Evolutionary conservation across 495 filamentous ascomycete species (phyloP), one percentile per base, ranked within the genome.

Genomic region (Xylaria venustula): DNA sequence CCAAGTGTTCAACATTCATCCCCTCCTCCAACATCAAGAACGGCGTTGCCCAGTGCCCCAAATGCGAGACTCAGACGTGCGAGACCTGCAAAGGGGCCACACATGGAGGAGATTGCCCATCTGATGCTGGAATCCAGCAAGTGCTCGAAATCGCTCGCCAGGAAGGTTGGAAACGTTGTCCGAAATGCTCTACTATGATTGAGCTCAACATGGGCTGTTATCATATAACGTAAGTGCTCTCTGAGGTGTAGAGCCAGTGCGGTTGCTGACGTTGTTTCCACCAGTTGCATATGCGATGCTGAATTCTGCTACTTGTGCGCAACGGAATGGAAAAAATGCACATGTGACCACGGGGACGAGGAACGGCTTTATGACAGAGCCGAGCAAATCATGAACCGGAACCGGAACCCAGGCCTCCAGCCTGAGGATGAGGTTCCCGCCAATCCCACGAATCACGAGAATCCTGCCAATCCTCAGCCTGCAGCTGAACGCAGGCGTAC

Each of bases 161-260:
- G 49, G 81, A 88, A 58, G 85, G 86, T 23, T 91, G 88, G 84
- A 87, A 90, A 64, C 80, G 85, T 26, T 94, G 91, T 67, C 85
- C 84, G 67, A 85, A 81, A 58, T 93, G 90, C 74, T 83, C 77
- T 48, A 76, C 84, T 6, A 81, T 88, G 71, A 84, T 93, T 12
- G 90, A 93, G 67, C 75, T 90, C 37, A 85, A 86, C 62, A 83
- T 86, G 55, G 90, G 90, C 48, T 91, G 89, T 71, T 90, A 90
- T 67, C 90, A 93, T 64, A 92, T 92, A 81, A 91, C 85, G 54
- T 93, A 82, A 65, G 67, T 54, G 11, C 41, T 2, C 7, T 40
- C 25, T 0, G 11, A 15, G 4, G 8, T 9, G 47, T 45, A 12
- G 8, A 15, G 30, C 5, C 5, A 12, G 11, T n/a, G 0, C n/a